Evolutionary conservation across 345 rosid genomes (phyloP), one percentile per base, ranked within the genome.

Genomic region (Lepidium africanum): DNA sequence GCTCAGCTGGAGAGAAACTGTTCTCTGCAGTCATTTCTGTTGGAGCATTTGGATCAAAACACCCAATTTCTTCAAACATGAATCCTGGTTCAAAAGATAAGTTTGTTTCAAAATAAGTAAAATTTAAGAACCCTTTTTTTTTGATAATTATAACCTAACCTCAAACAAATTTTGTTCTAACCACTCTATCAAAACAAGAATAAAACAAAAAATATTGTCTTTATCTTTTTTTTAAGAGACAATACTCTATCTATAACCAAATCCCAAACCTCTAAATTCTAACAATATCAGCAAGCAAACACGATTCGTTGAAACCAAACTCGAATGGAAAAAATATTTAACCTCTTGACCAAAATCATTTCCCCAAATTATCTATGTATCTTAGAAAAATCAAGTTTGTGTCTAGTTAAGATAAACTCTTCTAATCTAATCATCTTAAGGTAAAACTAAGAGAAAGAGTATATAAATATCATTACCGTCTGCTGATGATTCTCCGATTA

Each of bases 21-120:
- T 53, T 68, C 32, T 70, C 77, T 14, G 41, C 76, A 45, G 57
- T 79, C 14, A 58, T 48, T 19, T 76, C 81, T 3, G 70, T 63
- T 54, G 78, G 59, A 70, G 84, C 72, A 52, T 66, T 76, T 52
- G 90, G 78, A 40, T 81, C 88, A 61, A 81, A 87, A 63, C 82
- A 79, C 7, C 63, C 87, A 3, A 74, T 67, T 41, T 85, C 86
- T 55, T 81, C 82, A 65, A 79, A 76, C 89, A 81, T 78, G 70
- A 76, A 73, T 46, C 33, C 42, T 37, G 52, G 32, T 41, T 59
- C 38, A 72, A 37, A 19, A 5, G 13, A 9, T 16, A 13, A 43
- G 15, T 37, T 63, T 17, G 76, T 56, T 65, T 7, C 46, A 38
- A 16, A 39, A 59, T 36, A 56, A 43, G 67, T 52, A 73, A 73